These are phyloP conservation scores for Mycena sanguinolenta DNA, from an alignment of 768 basidiomycete species.

Conservation along the genomic window DNA sequence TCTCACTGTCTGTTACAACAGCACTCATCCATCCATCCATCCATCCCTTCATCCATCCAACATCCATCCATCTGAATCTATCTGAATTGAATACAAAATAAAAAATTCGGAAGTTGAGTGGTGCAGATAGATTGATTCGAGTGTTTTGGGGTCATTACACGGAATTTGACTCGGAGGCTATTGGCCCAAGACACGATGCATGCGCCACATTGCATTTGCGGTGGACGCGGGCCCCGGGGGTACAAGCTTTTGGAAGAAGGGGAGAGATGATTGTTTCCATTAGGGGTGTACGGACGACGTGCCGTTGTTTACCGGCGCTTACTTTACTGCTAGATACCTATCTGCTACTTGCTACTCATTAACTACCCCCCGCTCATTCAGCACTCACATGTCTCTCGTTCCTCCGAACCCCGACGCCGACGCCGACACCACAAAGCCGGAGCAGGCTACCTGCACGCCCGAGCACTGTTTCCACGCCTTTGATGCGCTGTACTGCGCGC, in stretches of 20 bases:
- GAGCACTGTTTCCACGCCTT: slow-evolving; percentile 89
- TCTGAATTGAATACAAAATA: too few species aligned
- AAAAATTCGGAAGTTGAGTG: too few species aligned
- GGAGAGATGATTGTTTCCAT: background rate
- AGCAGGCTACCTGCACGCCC: slow-evolving; percentile 66
- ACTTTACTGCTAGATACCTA: background rate
- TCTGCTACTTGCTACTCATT: too few species aligned
- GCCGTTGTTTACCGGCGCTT: background rate
- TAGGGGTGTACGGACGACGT: background rate
- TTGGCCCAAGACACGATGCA: too few species aligned
- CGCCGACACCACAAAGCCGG: slow-evolving; percentile 45
- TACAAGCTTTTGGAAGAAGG: background rate
- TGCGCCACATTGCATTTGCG: too few species aligned
- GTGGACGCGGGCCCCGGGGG: too few species aligned
- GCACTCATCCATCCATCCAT: background rate
- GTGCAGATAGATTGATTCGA: too few species aligned
- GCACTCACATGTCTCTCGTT: slow-evolving; percentile 69
- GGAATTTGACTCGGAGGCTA: too few species aligned
- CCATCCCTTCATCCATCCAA: too few species aligned
- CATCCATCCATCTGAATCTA: too few species aligned
- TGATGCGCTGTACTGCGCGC: slow-evolving; percentile 84
- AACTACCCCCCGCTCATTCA: slow-evolving; percentile 34
- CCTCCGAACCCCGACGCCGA: slow-evolving; percentile 64
- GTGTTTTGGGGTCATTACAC: too few species aligned
- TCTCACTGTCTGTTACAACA: background rate